These are phyloP conservation scores for Solanum bulbocastanum DNA, from an alignment of 257 asterid genomes.

Conservation along the genomic window DNA sequence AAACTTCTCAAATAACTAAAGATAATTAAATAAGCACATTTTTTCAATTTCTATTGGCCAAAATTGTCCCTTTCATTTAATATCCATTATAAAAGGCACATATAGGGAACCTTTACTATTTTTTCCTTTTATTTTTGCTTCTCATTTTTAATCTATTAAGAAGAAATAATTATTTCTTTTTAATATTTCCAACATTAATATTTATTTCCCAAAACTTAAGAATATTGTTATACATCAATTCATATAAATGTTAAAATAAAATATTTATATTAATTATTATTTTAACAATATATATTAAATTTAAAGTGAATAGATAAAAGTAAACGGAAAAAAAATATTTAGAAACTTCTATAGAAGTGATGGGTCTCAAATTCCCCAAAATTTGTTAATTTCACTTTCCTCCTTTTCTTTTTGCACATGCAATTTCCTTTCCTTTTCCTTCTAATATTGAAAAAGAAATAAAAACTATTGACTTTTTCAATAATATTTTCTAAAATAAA, in stretches of 20 bases:
- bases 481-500: not conserved
- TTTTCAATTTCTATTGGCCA: not conserved
- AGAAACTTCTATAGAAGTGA: not conserved
- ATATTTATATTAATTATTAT: too few relatives aligned
- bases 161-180: too few relatives aligned
- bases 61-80: not conserved
- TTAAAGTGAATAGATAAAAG: too few relatives aligned
- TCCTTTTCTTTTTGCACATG: not conserved
- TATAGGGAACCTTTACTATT: not conserved
- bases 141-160: too few relatives aligned
- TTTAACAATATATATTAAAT: too few relatives aligned
- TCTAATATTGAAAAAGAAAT: not conserved
- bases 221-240: too few relatives aligned
- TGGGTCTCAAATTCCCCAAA: not conserved
- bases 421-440: not conserved
- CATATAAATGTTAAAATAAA: too few relatives aligned
- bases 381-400: not conserved
- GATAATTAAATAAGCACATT: too few relatives aligned
- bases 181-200: too few relatives aligned
- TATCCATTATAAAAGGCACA: not conserved
- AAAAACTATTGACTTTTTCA: not conserved
- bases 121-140: too few relatives aligned
- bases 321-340: too few relatives aligned
- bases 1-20: not conserved
- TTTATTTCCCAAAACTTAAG: too few relatives aligned